These are phyloP conservation scores for Conringia planisiliqua DNA, from an alignment of 345 rosid genomes.

Conservation along the genomic window DNA sequence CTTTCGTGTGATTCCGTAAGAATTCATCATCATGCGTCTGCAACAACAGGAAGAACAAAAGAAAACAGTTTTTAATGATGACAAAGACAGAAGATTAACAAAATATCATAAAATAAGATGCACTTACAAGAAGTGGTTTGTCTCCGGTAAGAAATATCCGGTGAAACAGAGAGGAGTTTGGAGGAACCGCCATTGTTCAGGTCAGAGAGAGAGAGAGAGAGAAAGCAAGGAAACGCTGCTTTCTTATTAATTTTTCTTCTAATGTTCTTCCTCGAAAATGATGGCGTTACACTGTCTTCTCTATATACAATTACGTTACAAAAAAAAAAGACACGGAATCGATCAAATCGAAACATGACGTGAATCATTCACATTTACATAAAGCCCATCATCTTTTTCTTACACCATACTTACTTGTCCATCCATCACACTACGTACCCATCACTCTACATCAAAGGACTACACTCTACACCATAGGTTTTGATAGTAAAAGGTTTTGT, in stretches of 20 bases:
- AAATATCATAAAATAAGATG: neutral
- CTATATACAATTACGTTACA: neutral
- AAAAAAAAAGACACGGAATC: neutral
- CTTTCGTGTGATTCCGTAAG: constrained; percentile 11
- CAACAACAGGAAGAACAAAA: neutral
- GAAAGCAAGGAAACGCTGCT: neutral
- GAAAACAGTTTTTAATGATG: neutral
- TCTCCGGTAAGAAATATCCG: neutral
- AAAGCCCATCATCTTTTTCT: neutral
- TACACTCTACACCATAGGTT: neutral
- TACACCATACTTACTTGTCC: neutral
- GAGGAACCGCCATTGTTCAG: constrained; percentile 21
- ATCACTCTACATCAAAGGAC: neutral
- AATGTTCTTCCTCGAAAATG: neutral
- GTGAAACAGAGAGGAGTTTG: neutral
- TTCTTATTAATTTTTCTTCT: neutral
- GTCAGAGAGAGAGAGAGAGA: neutral
- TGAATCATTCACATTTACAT: neutral
- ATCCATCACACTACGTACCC: neutral
- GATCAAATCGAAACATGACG: neutral
- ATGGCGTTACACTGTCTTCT: neutral
- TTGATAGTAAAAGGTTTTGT: too few relatives aligned
- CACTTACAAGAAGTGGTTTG: constrained; percentile 17
- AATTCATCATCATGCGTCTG: constrained; percentile 19
- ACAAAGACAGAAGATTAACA: neutral